Conservation (phyloP, 768 basidiomycete genomes). For the Russula sp. region DNA sequence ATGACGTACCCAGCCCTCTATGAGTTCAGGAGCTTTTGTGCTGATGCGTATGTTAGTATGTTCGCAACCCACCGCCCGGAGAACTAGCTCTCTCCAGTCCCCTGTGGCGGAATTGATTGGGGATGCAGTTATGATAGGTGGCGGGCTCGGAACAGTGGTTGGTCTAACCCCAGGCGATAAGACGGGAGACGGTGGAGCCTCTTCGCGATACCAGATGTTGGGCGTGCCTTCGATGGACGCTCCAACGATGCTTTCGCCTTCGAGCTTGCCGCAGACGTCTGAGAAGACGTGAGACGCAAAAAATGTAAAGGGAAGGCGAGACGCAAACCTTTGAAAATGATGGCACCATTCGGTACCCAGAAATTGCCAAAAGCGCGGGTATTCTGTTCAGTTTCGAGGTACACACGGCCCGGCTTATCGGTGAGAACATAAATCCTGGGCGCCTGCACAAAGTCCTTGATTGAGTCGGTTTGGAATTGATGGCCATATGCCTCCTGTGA, state of each 20-base stretch:
- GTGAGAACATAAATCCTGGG: slow-evolving; percentile 8
- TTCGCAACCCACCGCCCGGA: background rate
- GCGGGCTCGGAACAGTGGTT: background rate
- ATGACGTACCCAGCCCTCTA: background rate
- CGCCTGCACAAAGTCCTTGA: background rate
- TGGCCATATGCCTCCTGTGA: background rate
- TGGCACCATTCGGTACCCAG: background rate
- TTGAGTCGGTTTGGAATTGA: background rate
- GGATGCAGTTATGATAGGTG: background rate
- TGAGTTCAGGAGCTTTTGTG: background rate
- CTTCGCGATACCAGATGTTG: background rate
- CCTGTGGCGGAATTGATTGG: background rate
- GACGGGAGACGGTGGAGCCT: background rate
- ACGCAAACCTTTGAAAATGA: slow-evolving; percentile 15
- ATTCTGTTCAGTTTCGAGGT: background rate
- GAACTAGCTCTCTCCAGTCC: slow-evolving; percentile 11
- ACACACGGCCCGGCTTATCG: slow-evolving; percentile 6
- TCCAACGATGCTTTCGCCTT: slow-evolving; percentile 10
- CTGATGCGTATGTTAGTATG: background rate
- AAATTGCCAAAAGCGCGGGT: slow-evolving; percentile 10
- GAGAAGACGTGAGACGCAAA: background rate
- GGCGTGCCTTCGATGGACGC: background rate
- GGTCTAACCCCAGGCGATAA: too few species aligned
- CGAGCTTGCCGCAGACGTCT: slow-evolving; percentile 12
- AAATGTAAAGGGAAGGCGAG: background rate